Base-by-base conservation (phyloP, 1,139 yeast species). In the Geotrichum histeridarum region DNA sequence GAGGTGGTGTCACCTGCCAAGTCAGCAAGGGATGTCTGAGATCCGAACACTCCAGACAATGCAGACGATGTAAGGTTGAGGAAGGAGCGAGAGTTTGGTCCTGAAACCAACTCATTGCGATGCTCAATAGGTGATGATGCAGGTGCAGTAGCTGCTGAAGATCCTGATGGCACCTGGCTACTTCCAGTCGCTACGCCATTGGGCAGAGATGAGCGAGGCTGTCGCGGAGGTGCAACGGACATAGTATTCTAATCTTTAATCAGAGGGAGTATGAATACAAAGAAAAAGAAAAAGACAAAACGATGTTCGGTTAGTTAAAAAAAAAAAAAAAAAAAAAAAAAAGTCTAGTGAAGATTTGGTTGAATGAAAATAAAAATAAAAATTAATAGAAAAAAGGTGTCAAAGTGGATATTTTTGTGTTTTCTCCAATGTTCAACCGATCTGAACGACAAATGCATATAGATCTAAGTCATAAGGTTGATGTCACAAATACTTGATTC, bases 41-140 rank as follows among this genome's bases (percentile, higher is more conserved):
- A 70, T 22, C 74, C 74, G 57, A 71, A 71, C 14, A 71, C 72
- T 8, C 70, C 70, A 4, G 67, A 59, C 7, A 71, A 61, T 4
- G 73, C 69, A n/a, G 66, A 62, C 8, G 64, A 57, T 22, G 68
- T 67, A 38, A 65, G 63, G 50, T 64, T 64, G 27, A 58, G 56
- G 49, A 63, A 65, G 37, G 67, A 64, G 18, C 49, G 39, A 9
- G 58, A 52, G 12, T 48, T 33, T 12, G 31, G 27, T n/a, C 50
- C 42, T 18, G 44, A 48, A 30, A 32, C 46, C 18, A 38, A 14
- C 12, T 49, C 44, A 31, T 22, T 7, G 31, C 38, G n/a, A 22
- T 41, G n/a, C 7, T n/a, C 8, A 9, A 14, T 17, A 17, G 42
- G 9, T n/a, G 38, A 31, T 9, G 48, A 2, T 36, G 11, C 11